Evolutionary conservation across 2,329 filamentous ascomycete species (phyloP).

Genomic region (Sarocladiaceae sp.): DNA sequence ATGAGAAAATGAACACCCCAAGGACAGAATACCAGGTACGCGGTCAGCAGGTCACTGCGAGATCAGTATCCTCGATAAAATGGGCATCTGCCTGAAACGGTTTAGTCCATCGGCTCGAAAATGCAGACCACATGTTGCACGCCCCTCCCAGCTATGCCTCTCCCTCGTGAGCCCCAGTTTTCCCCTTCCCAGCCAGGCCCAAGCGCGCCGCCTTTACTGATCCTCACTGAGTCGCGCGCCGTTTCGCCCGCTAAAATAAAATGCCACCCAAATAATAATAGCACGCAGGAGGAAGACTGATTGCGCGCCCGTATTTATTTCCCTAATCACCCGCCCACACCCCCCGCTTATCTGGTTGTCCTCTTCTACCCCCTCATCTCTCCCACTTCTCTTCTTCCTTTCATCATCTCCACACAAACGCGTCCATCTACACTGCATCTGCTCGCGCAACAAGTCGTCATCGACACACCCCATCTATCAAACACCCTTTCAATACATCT

Average conservation of each 20-base stretch:
- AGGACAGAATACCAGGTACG: slow-evolving; percentile 2
- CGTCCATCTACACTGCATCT: slow-evolving; percentile 7
- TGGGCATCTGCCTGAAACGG: not conserved
- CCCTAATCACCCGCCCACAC: slow-evolving; percentile 13
- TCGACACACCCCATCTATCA: slow-evolving; percentile 12
- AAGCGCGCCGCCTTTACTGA: too few species aligned
- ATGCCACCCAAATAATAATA: slow-evolving; percentile 20
- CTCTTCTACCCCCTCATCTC: slow-evolving; percentile 14
- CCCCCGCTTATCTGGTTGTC: slow-evolving; percentile 18
- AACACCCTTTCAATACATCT: slow-evolving; percentile 18
- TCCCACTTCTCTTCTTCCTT: slow-evolving; percentile 17
- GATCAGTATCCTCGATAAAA: slow-evolving; percentile 3
- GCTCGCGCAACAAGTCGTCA: too few species aligned
- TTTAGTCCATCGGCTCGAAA: not conserved
- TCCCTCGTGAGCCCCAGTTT: too few species aligned
- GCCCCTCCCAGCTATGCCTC: too few species aligned
- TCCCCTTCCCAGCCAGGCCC: too few species aligned
- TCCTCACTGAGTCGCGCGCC: slow-evolving; percentile 9
- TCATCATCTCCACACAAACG: slow-evolving; percentile 10
- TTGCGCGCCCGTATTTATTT: slow-evolving; percentile 33
- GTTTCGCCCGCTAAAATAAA: too few species aligned
- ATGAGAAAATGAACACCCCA: too few species aligned
- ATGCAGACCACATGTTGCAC: slow-evolving; percentile 2
- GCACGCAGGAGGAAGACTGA: slow-evolving; percentile 22
- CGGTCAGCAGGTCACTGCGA: not conserved